Evolutionary conservation across 2,329 filamentous ascomycete genomes (phyloP).

Genomic region (Talaromyces sp.): DNA sequence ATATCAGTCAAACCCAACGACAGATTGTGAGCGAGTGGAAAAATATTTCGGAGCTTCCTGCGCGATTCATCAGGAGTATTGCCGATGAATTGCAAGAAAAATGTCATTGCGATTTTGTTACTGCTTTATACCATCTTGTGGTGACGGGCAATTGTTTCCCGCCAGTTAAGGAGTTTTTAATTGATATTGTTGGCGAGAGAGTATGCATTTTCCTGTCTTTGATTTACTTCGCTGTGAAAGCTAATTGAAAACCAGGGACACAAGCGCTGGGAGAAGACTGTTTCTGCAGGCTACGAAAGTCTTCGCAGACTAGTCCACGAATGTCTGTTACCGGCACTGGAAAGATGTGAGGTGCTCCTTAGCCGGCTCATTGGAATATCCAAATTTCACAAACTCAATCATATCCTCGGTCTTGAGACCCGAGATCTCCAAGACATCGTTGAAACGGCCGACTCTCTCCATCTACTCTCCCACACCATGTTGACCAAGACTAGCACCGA

Average conservation of each 20-base stretch:
- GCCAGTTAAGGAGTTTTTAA: slow-evolving; percentile 77
- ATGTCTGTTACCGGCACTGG: slow-evolving; percentile 80
- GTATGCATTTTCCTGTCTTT: slow-evolving; percentile 43
- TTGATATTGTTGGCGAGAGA: slow-evolving; percentile 73
- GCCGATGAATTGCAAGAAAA: slow-evolving; percentile 68
- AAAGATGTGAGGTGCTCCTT: slow-evolving; percentile 74
- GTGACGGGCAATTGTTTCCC: slow-evolving; percentile 75
- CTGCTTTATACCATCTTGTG: slow-evolving; percentile 76
- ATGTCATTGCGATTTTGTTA: slow-evolving; percentile 60
- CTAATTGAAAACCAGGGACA: slow-evolving; percentile 57
- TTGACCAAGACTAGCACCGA: slow-evolving; percentile 69
- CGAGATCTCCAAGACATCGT: slow-evolving; percentile 56
- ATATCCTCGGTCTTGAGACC: slow-evolving; percentile 62
- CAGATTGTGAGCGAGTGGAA: slow-evolving; percentile 81
- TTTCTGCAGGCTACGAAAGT: slow-evolving; percentile 69
- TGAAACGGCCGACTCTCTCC: slow-evolving; percentile 70
- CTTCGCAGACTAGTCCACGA: slow-evolving; percentile 76
- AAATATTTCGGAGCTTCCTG: slow-evolving; percentile 71
- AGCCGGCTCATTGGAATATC: slow-evolving; percentile 79
- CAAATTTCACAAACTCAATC: slow-evolving; percentile 64
- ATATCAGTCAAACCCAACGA: slow-evolving; percentile 72
- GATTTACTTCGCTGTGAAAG: slow-evolving; percentile 6
- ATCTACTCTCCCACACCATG: slow-evolving; percentile 67
- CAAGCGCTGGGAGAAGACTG: slow-evolving; percentile 90
- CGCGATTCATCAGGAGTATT: slow-evolving; percentile 70